Evolutionary conservation across 1,139 yeast genomes (phyloP), one percentile per base, ranked within the genome.

Genomic region (Yamadazyma membranifaciens): DNA sequence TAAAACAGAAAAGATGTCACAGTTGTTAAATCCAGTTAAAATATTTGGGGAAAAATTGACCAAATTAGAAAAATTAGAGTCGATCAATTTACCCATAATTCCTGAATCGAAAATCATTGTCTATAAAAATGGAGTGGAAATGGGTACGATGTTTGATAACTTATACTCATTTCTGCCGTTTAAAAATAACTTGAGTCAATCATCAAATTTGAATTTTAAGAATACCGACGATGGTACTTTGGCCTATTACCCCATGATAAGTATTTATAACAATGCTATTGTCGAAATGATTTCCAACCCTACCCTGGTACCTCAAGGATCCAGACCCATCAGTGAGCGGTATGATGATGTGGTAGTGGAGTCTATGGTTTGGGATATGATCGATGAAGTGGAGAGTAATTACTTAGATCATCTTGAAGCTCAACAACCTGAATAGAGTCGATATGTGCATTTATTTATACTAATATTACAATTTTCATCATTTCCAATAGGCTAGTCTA

Each of bases 161-260:
- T 60, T 92, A 33, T 81, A 79, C 49, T 86, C 91, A 13, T 92
- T 89, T 55, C 62, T 86, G 44, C 97, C 98, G 2, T 29, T 43
- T 3, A 37, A 41, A 2, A 59, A 64, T 3, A 60, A 63, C 36
- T 47, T 59, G 33, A 67, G 60, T 27, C 81, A 75, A 48, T 71
- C 67, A 58, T 78, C 65, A 49, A 69, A 78, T 37, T 63, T 73
- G n/a, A 65, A 64, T 29, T 78, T 73, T 52, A 65, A 67, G 47
- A 68, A 63, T 61, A 75, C 62, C 47, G 91, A 92, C 57, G 97
- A 92, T 57, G 96, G 95, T 1, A 69, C 80, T 36, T 63, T 89
- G 41, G 98, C 98, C 0, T 92, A 94, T 59, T 92, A 81, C 61
- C 98, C 98, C 1, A 87, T 91, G 65, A 70, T 88, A 27, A 86